Base-by-base conservation (phyloP, 768 basidiomycete species). In the Phaffia australis region DNA sequence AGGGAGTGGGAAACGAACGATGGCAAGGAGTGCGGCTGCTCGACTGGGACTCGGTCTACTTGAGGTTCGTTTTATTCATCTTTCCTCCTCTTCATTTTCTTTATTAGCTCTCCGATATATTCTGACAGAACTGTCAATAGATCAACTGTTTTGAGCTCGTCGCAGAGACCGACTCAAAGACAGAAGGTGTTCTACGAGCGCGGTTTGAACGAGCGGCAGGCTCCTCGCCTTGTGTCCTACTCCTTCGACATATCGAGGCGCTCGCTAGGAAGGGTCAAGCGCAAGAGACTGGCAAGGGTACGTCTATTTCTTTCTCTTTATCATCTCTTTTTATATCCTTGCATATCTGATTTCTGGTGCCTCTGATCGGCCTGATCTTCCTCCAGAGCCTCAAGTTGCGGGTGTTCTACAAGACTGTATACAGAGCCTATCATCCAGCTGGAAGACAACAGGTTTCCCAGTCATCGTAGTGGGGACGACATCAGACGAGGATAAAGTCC, bases 61-160 rank as follows among this genome's bases (percentile, higher is more conserved):
- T 16, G 88, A 91, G 81, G 92, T 88, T 69, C n/a, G 23, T 61
- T 29, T 7, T 3, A 18, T 14, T 11, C 1, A 27, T 48, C 42
- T 59, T 25, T 42, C 27, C n/a, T 25, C 15, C 18, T 5, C 30
- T 0, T 42, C 9, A 27, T 60, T 32, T 5, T 60, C 23, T 11
- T 21, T 5, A 48, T 56, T 23, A 63, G 59, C 29, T 8, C 4
- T 19, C 69, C 23, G 48, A 19, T 69, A 42, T 42, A 11, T 42
- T 42, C 35, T 42, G 11, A 42, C 35, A 5, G 6, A 11, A 42
- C 35, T 11, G 11, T 42, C 35, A 42, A 42, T 42, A 97, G 92
- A 80, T 94, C 55, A 85, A 95, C 69, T 93, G 90, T 73, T 97
- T 84, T 73, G 83, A 89, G 63, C 72, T 92, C 6, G 72, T 92